phyloP scores from a whole-genome alignment of 768 basidiomycete genomes.

The Trametes villosa region DNA sequence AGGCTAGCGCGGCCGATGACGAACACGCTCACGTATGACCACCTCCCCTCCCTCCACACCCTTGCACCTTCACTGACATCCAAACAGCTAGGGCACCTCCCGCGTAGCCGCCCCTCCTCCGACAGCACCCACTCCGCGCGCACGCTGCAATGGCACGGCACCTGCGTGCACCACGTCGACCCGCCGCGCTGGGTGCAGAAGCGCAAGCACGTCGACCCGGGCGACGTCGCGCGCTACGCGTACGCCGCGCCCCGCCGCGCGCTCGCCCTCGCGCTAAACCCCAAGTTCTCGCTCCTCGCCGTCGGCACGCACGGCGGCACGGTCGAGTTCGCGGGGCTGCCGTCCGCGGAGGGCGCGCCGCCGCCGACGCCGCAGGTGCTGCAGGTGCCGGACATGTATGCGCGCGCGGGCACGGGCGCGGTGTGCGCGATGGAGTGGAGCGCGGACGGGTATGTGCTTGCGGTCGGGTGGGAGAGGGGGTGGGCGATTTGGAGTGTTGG shows the following conservation, averaged over 20 bases:
- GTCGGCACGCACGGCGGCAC: constrained; percentile 75
- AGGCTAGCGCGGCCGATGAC: constrained; percentile 22
- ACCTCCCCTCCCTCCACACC: background rate
- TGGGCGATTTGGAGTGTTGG: constrained; percentile 93
- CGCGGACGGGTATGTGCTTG: constrained; percentile 92
- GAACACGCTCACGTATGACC: constrained; percentile 18
- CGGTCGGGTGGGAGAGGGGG: constrained; percentile 87
- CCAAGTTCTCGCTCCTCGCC: constrained; percentile 80
- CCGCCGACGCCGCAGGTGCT: constrained; percentile 64
- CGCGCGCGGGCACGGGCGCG: constrained; percentile 56
- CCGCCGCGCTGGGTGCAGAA: constrained; percentile 83
- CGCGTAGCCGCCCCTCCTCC: constrained; percentile 16
- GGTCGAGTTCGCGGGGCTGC: constrained; percentile 71
- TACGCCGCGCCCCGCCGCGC: constrained; percentile 74
- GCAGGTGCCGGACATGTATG: constrained; percentile 64
- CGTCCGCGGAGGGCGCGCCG: constrained; percentile 55
- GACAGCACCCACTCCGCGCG: constrained; percentile 11
- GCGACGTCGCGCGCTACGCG: constrained; percentile 39
- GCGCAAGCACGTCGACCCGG: constrained; percentile 59
- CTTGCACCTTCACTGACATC: background rate
- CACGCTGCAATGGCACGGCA: constrained; percentile 63
- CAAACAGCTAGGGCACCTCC: constrained; percentile 6
- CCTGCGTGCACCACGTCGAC: constrained; percentile 77
- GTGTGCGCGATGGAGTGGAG: constrained; percentile 86
- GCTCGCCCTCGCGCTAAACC: constrained; percentile 69